These are phyloP conservation scores for Oryza meyeriana DNA, from an alignment of 176 grass and related monocot species.

Conservation along the genomic window DNA sequence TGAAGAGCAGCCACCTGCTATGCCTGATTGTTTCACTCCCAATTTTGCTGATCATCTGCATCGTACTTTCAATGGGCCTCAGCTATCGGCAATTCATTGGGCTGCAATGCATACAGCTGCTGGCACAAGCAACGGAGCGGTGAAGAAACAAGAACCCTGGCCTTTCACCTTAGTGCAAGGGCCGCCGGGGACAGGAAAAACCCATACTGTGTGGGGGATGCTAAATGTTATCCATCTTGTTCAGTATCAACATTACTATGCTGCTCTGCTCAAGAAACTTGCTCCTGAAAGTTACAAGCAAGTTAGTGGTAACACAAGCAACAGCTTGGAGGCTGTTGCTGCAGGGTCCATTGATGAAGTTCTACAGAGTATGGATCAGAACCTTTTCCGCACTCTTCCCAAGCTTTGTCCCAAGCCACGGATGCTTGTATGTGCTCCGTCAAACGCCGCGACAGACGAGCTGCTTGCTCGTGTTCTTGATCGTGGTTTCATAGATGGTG, in stretches of 20 bases:
- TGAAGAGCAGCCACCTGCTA: constrained; percentile 87
- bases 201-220: constrained; percentile 99
- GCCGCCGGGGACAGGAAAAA: constrained; percentile 95
- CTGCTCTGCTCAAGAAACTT: constrained; percentile 93
- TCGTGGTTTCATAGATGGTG: constrained; percentile 97
- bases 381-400: constrained; percentile 84
- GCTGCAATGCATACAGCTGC: constrained; percentile 99
- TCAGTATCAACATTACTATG: constrained; percentile 99
- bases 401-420: constrained; percentile 98
- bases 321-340: constrained; percentile 47
- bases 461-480: constrained; percentile 93
- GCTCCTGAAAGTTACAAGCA: constrained; percentile 99
- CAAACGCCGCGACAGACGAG: constrained; percentile 98
- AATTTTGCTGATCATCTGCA: constrained; percentile 84
- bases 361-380: constrained; percentile 98
- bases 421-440: constrained; percentile 98
- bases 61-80: constrained; percentile 83
- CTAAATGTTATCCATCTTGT: constrained; percentile 99
- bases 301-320: constrained; percentile 47
- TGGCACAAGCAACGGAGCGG: constrained; percentile 68
- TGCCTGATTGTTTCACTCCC: constrained; percentile 94
- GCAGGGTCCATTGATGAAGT: constrained; percentile 97
- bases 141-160: constrained; percentile 96
- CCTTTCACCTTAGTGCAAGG: constrained; percentile 99
- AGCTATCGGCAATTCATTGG: constrained; percentile 97